These are phyloP conservation scores for Leptomonas pyrrhocoris DNA, from an alignment of 208 protist species.

Conservation along the genomic window DNA sequence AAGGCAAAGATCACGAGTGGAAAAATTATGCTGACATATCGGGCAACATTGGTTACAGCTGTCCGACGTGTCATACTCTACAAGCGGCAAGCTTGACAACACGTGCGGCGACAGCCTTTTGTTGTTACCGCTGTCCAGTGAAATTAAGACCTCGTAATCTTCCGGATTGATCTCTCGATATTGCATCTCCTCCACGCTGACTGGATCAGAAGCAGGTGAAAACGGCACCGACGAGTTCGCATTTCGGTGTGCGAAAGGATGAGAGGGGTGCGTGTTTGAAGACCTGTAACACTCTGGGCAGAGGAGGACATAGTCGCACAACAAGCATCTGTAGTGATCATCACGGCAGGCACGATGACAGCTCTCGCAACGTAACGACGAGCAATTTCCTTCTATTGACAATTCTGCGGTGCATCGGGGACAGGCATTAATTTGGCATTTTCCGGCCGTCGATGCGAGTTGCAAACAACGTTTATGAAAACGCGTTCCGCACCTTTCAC, in stretches of 20 bases:
- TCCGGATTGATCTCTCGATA: conserved; percentile 80
- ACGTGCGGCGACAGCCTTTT: conserved; percentile 33
- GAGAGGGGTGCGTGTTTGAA: conserved; percentile 40
- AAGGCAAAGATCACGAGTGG: conserved; percentile 39
- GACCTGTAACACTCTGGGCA: conserved; percentile 48
- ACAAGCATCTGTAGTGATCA: conserved; percentile 48
- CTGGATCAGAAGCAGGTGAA: not conserved
- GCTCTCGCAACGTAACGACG: conserved; percentile 10
- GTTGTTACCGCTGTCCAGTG: conserved; percentile 44
- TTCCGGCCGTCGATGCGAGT: conserved; percentile 4
- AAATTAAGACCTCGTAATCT: conserved; percentile 75
- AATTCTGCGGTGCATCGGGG: not conserved
- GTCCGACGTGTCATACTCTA: not conserved
- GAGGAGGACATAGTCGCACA: conserved; percentile 51
- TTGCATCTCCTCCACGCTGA: conserved; percentile 44
- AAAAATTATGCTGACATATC: conserved; percentile 67
- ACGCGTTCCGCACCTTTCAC: conserved; percentile 13
- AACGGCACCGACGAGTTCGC: not conserved
- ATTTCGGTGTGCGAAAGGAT: conserved; percentile 41
- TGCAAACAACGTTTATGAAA: conserved; percentile 41
- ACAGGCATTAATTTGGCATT: not conserved
- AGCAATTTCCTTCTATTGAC: not conserved
- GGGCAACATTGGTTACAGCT: conserved; percentile 43
- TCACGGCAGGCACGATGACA: conserved; percentile 22
- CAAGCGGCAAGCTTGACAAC: conserved; percentile 28